Conservation (phyloP, 2,329 filamentous ascomycete genomes). For the Cladosporium colombiae region DNA sequence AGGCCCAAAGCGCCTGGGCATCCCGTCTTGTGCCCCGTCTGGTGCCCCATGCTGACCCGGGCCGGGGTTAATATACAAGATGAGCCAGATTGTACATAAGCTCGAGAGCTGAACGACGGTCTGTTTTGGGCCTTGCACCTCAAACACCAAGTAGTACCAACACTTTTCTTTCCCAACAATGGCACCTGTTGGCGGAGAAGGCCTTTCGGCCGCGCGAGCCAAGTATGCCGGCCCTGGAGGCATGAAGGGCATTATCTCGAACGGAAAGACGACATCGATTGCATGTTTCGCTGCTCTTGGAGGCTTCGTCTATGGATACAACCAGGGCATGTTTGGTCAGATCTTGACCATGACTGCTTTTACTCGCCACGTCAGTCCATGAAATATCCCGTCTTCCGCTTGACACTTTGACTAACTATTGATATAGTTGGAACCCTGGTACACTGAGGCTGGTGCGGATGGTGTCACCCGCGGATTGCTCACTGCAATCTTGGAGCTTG, state of each 20-base stretch:
- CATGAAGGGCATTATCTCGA: constrained; percentile 28
- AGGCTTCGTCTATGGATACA: constrained; percentile 34
- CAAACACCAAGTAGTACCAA: not conserved
- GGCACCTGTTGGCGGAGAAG: constrained; percentile 16
- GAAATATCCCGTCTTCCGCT: too few species aligned
- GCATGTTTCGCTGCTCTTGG: constrained; percentile 32
- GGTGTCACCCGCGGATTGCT: constrained; percentile 6
- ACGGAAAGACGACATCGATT: constrained; percentile 29
- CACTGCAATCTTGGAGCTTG: constrained; percentile 14
- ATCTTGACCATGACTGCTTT: constrained; percentile 32
- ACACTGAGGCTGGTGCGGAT: not conserved
- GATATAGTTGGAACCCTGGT: constrained; percentile 15
- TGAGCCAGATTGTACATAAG: constrained; percentile 14
- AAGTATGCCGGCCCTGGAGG: constrained; percentile 29
- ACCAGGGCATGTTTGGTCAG: constrained; percentile 33
- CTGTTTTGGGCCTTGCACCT: not conserved
- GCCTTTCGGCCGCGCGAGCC: constrained; percentile 28
- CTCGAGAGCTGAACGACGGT: not conserved
- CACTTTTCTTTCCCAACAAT: not conserved
- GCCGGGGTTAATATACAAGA: constrained; percentile 11
- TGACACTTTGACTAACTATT: not conserved
- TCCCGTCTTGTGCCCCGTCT: constrained; percentile 9
- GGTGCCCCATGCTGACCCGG: constrained; percentile 14
- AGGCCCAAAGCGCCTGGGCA: constrained; percentile 15
- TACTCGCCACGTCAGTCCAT: constrained; percentile 15